A percentile compares a stretch with the other conserved stretches of the same genome.
These are phyloP conservation scores for Saturnispora gosingensis DNA, from an alignment of 805 yeast species.

Conservation along the genomic window DNA sequence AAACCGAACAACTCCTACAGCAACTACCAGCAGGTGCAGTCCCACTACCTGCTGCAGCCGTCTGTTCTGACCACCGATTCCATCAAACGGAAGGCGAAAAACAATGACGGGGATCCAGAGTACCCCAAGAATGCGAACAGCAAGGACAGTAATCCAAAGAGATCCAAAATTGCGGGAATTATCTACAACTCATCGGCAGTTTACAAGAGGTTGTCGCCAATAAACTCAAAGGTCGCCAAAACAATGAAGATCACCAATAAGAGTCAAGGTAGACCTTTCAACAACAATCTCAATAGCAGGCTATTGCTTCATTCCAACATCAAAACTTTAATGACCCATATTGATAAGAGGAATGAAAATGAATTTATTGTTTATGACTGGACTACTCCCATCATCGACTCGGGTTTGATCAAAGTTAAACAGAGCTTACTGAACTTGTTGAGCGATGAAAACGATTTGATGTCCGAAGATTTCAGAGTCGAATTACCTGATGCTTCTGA, in stretches of 20 bases:
- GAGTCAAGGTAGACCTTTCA: slow-evolving; percentile 31
- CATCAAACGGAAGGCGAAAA: neutral
- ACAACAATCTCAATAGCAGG: slow-evolving; percentile 21
- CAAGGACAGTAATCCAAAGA: neutral
- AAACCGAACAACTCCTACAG: neutral
- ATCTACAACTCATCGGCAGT: slow-evolving; percentile 22
- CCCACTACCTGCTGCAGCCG: neutral
- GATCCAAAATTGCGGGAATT: slow-evolving; percentile 20
- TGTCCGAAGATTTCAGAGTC: slow-evolving; percentile 7
- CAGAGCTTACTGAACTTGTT: neutral
- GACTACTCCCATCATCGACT: neutral
- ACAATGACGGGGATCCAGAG: neutral
- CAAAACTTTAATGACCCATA: slow-evolving; percentile 17
- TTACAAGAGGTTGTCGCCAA: slow-evolving; percentile 14
- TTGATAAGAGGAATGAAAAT: slow-evolving; percentile 19
- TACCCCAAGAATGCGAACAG: neutral
- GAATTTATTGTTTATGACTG: slow-evolving; percentile 17
- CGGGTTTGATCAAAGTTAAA: neutral
- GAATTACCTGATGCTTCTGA: slow-evolving; percentile 7
- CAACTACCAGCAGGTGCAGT: neutral
- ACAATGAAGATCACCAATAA: slow-evolving; percentile 7
- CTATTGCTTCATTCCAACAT: slow-evolving; percentile 23
- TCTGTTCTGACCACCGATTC: neutral
- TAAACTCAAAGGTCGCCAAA: neutral
- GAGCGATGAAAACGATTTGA: slow-evolving; percentile 4